Evolutionary conservation across 805 yeast species (phyloP), one percentile per base, ranked within the genome.

Genomic region (Wickerhamiella vanderwaltii): DNA sequence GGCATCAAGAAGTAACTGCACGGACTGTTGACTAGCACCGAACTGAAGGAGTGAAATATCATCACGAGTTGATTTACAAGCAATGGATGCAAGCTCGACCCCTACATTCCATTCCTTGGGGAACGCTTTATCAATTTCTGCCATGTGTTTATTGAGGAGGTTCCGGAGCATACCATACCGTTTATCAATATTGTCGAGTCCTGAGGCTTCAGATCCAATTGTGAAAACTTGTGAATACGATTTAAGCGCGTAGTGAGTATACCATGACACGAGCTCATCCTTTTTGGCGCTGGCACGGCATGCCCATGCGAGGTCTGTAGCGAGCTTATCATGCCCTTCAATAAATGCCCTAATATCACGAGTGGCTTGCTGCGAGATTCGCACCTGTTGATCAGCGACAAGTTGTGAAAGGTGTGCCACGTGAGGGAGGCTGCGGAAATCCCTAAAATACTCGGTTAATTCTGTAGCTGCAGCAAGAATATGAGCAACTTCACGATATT

Each of bases 141-240:
- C 57, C 19, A n/a, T 12, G 50, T 77, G 74, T 29, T 69, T 67
- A 41, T 69, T 70, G 45, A 88, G 61, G 1, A 83, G 70, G 49
- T 81, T 77, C 49, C 79, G 77, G 60, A 84, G 82, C 57, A 80
- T 88, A 24, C 86, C 72, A 57, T 75, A 91, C 37, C 98, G 66
- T 50, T 96, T 66, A 23, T 75, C 70, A 39, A 91, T 61, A 59
- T 91, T 91, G 45, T 91, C 98, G 46, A 91, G 63, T 4, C 93
- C 79, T 1, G 96, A 96, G 0, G 98, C 98, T 60, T 91, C 98
- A 51, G 86, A 96, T 11, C 75, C 68, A 7, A 77, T 67, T 41
- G 75, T 71, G 61, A 91, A 91, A 9, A 91, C 84, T 17, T 73
- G 63, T 26, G 70, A 70, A 33, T 88, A 75, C 52, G 88, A 97